Percentiles rank a stretch among this genome's conserved stretches.
Evolutionary conservation across 192 early-diverging fungal species (phyloP).

Genomic region (Chytriomyces confervae): DNA sequence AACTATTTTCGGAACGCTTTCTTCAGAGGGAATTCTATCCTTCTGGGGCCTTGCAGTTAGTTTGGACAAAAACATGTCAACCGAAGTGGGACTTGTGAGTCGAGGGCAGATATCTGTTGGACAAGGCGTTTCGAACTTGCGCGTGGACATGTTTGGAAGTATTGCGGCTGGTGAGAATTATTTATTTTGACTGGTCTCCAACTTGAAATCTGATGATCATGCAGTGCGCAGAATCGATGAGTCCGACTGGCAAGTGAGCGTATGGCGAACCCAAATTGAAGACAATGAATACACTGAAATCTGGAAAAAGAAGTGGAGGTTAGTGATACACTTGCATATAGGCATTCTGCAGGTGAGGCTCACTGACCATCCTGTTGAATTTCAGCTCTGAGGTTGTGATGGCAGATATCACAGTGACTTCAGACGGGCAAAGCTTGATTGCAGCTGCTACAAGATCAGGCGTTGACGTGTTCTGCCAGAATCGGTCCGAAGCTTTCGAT

Average conservation of each 20-base stretch:
- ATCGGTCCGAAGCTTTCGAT: constrained; percentile 47
- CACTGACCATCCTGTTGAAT: constrained; percentile 21
- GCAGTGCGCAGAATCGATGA: constrained; percentile 26
- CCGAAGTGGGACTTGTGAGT: not conserved
- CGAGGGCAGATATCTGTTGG: not conserved
- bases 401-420: constrained; percentile 49
- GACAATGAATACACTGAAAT: constrained; percentile 51
- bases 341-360: no score
- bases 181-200: not conserved
- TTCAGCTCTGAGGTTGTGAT: constrained; percentile 72
- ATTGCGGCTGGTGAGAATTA: constrained; percentile 44
- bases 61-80: not conserved
- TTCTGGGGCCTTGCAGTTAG: not conserved
- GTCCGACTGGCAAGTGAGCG: constrained; percentile 38
- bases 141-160: constrained; percentile 53
- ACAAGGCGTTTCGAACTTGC: constrained; percentile 9
- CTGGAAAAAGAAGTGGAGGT: constrained; percentile 51
- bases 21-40: not conserved
- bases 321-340: not conserved
- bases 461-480: constrained; percentile 68
- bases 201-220: not conserved
- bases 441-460: constrained; percentile 62
- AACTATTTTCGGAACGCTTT: not conserved
- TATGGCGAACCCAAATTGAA: constrained; percentile 54
- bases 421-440: constrained; percentile 74